Conservation (phyloP, 2,329 filamentous ascomycete genomes). For the Aschersonia sp. region DNA sequence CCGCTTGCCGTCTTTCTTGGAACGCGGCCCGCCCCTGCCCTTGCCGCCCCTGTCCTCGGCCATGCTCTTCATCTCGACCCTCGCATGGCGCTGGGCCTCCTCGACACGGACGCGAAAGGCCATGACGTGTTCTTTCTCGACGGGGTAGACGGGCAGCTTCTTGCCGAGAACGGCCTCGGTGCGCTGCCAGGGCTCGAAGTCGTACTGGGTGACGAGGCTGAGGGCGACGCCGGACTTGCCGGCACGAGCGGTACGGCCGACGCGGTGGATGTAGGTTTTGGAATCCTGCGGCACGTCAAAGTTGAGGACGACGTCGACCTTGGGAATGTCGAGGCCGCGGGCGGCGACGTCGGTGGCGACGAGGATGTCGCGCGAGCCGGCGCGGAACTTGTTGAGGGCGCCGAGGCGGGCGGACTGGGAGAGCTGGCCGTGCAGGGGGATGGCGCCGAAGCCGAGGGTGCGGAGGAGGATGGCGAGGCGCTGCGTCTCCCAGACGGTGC, state of each 20-base stretch:
- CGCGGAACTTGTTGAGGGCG: conserved; percentile 79
- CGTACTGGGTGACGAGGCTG: conserved; percentile 74
- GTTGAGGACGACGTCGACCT: conserved; percentile 79
- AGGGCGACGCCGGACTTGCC: conserved; percentile 74
- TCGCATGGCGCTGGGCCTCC: conserved; percentile 69
- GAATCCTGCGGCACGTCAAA: conserved; percentile 71
- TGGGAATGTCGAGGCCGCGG: conserved; percentile 81
- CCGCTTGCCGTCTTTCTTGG: conserved; percentile 25
- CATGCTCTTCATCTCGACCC: conserved; percentile 67
- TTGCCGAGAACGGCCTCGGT: conserved; percentile 75
- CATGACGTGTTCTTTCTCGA: conserved; percentile 73
- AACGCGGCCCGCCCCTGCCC: conserved; percentile 22
- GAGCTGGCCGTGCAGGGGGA: conserved; percentile 85
- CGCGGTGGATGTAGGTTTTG: conserved; percentile 84
- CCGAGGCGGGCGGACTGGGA: conserved; percentile 77
- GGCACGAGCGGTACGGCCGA: conserved; percentile 76
- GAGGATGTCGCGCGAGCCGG: conserved; percentile 68
- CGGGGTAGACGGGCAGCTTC: conserved; percentile 54
- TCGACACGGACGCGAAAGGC: conserved; percentile 63
- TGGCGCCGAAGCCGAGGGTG: conserved; percentile 73
- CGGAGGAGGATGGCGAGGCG: conserved; percentile 72
- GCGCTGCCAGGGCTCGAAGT: conserved; percentile 63
- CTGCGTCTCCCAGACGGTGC: conserved; percentile 85
- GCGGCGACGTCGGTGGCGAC: conserved; percentile 91
- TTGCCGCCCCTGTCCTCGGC: conserved; percentile 53